phyloP scores from a whole-genome alignment of 495 filamentous ascomycete genomes.

The Tuber calosporum region DNA sequence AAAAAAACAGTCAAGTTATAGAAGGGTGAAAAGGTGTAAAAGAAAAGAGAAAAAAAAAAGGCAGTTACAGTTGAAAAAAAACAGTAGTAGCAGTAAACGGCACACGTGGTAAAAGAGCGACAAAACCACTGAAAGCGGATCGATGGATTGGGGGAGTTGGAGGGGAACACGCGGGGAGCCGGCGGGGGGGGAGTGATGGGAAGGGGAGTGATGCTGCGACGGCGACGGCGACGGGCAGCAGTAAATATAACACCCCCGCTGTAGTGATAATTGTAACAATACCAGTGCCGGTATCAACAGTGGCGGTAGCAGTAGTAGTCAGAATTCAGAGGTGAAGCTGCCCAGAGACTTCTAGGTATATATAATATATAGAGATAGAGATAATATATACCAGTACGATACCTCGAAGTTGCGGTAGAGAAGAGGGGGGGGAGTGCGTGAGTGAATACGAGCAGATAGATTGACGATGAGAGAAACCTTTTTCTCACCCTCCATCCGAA shows the following conservation, averaged over 20 bases:
- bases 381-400: background rate
- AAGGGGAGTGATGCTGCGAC: background rate
- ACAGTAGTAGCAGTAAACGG: background rate
- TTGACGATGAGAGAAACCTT: background rate
- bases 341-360: background rate
- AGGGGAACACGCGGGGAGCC: constrained; percentile 1
- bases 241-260: background rate
- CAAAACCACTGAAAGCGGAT: background rate
- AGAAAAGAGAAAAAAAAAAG: background rate
- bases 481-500: background rate
- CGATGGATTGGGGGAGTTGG: background rate
- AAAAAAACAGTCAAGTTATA: background rate
- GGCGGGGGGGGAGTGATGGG: background rate
- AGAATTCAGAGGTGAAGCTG: constrained; percentile 1
- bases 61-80: background rate
- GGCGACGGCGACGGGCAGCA: background rate
- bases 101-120: background rate
- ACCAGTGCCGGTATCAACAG: background rate
- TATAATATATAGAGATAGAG: constrained; percentile 1
- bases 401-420: background rate
- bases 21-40: constrained; percentile 1
- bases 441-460: background rate
- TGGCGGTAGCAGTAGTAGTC: background rate
- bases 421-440: background rate
- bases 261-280: background rate